Base-by-base conservation (phyloP, 257 asterid genomes). In the Anisodus tanguticus region DNA sequence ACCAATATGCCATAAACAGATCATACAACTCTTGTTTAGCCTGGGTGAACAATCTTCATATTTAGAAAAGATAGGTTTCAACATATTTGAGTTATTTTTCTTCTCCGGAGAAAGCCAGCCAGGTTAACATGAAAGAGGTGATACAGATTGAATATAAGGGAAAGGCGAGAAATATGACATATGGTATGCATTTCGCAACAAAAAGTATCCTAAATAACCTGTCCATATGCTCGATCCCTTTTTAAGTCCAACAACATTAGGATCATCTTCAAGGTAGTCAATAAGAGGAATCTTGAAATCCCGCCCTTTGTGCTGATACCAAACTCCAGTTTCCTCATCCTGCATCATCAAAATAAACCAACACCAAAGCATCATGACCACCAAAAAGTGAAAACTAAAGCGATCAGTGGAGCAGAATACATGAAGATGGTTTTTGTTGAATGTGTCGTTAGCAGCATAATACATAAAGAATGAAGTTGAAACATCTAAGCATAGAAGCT, bases 281-380 rank as follows among this genome's bases (percentile, higher is more conserved):
- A 82, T 51, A 57, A 97, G 93, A 89, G 92, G 95, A 80, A 97
- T 91, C 88, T 88, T 92, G 87, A 91, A 97, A 90, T 95, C 98
- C 89, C 96, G 89, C 87, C 99, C 99, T 74, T 88, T 91, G 80
- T 92, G 97, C 90, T 95, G 98, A 90, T 91, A 93, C 98, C 99
- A 97, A 19, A 86, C 84, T 80, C 98, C 98, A 86, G 83, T 93
- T 90, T 92, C 98, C 90, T 91, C 97, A 72, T 95, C 98, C 99
- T 97, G 83, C 39, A 87, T 77, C 86, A 76, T 85, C 80, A 84
- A 83, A 26, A 85, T 82, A 84, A 79, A 69, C 81, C 51, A 69
- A 71, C 22, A 68, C 60, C 70, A 19, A 54, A 83, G 82, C 66
- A 72, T 15, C 45, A 31, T 13, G 64, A 53, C 4, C 60, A 77